Conservation (phyloP, 805 yeast genomes). For the Hanseniaspora hatyaiensis region DNA sequence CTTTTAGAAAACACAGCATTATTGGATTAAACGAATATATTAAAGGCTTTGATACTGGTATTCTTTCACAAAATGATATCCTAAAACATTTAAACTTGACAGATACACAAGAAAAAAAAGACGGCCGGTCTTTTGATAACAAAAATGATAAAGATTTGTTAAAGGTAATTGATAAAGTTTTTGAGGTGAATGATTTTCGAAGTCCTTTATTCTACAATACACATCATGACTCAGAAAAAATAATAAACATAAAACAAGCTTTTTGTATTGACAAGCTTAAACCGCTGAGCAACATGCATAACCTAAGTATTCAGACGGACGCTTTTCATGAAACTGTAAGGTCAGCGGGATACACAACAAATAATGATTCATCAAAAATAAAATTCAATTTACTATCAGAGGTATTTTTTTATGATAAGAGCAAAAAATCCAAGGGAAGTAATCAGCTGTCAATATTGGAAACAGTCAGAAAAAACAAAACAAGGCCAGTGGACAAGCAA, state of each 20-base stretch:
- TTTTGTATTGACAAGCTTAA: neutral
- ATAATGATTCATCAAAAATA: neutral
- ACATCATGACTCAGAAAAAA: too few species aligned
- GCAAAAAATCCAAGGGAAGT: neutral
- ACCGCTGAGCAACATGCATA: neutral
- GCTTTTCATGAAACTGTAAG: neutral
- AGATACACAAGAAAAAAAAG: neutral
- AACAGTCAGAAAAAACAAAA: neutral
- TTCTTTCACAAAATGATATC: neutral
- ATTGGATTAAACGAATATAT: slow-evolving; percentile 3
- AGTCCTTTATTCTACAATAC: slow-evolving; percentile 4
- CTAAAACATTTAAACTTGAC: neutral
- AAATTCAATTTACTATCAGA: slow-evolving; percentile 10
- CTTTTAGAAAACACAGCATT: slow-evolving; percentile 7
- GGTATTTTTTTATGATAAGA: slow-evolving; percentile 9
- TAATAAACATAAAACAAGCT: neutral
- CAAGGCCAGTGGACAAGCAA: neutral
- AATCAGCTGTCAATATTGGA: slow-evolving; percentile 5
- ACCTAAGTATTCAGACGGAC: neutral
- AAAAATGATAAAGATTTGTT: neutral
- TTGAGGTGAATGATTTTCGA: slow-evolving; percentile 1
- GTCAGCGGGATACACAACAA: neutral
- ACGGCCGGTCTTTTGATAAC: neutral
- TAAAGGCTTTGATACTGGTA: neutral
- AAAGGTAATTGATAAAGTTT: neutral